These are phyloP conservation scores for Termitomyces heimii DNA, from an alignment of 768 basidiomycete species.

Conservation along the genomic window DNA sequence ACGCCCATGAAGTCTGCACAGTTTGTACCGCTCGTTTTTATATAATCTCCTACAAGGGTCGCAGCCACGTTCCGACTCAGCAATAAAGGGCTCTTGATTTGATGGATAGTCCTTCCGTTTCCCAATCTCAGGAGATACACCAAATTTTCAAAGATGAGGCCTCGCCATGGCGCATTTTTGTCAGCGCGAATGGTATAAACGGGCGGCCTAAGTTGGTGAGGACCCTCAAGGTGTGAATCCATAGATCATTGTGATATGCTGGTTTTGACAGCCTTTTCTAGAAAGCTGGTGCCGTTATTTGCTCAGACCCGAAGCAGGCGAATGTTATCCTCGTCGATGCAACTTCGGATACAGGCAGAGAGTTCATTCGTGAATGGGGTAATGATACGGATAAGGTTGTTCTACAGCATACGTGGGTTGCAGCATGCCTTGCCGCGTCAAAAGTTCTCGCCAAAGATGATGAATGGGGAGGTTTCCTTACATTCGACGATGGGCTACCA, in stretches of 20 bases:
- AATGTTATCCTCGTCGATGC: slow-evolving; percentile 57
- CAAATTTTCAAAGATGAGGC: slow-evolving; percentile 33
- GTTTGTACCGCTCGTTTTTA: neutral
- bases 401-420: slow-evolving; percentile 49
- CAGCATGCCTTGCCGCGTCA: slow-evolving; percentile 35
- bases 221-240: slow-evolving; percentile 35
- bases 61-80: neutral
- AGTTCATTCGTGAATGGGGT: slow-evolving; percentile 56
- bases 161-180: slow-evolving; percentile 42
- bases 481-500: slow-evolving; percentile 33
- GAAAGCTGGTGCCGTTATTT: slow-evolving; percentile 52
- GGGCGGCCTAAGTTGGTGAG: slow-evolving; percentile 48
- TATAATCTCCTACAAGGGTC: neutral
- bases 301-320: slow-evolving; percentile 44
- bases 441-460: slow-evolving; percentile 41
- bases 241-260: neutral
- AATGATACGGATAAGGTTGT: slow-evolving; percentile 45
- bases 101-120: slow-evolving; percentile 5
- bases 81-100: neutral
- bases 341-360: slow-evolving; percentile 41
- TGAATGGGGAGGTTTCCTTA: slow-evolving; percentile 45
- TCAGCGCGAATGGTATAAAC: slow-evolving; percentile 48
- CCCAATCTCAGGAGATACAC: slow-evolving; percentile 2
- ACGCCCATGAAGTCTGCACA: neutral
- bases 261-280: slow-evolving; percentile 18